Evolutionary conservation across 2,329 filamentous ascomycete genomes (phyloP).

Genomic region (Calcarisporium arbuscula): DNA sequence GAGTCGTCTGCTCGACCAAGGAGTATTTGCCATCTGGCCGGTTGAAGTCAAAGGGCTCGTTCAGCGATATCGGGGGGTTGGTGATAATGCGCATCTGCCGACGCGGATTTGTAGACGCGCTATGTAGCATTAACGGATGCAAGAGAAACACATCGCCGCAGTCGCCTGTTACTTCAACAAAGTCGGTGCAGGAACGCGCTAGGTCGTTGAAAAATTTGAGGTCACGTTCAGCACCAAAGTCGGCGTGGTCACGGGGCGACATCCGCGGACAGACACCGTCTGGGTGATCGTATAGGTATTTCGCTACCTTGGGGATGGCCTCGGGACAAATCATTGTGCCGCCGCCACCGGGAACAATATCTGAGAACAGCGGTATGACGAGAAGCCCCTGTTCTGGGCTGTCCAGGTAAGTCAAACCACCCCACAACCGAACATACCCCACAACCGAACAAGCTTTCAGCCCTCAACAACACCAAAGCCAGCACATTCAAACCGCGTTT

Average conservation of each 20-base stretch:
- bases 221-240: constrained; percentile 35
- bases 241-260: constrained; percentile 45
- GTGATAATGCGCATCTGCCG: constrained; percentile 14
- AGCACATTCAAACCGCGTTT: too few relatives aligned
- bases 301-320: constrained; percentile 51
- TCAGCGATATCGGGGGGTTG: constrained; percentile 43
- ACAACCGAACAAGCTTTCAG: too few relatives aligned
- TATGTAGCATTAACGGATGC: constrained; percentile 53
- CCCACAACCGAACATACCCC: too few relatives aligned
- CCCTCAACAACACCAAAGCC: too few relatives aligned
- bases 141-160: constrained; percentile 50
- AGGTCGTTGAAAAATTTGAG: constrained; percentile 39
- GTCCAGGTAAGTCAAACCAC: constrained; percentile 65
- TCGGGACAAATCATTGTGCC: constrained; percentile 57
- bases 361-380: constrained; percentile 61
- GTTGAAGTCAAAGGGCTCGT: constrained; percentile 46
- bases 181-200: constrained; percentile 32
- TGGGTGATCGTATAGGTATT: constrained; percentile 53
- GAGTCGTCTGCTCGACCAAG: constrained; percentile 49
- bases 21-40: constrained; percentile 42
- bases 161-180: constrained; percentile 46
- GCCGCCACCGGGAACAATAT: constrained; percentile 54
- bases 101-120: constrained; percentile 35
- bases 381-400: constrained; percentile 63
- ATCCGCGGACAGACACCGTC: constrained; percentile 62